Conservation (phyloP, 495 filamentous ascomycete genomes). For the Pyrenula massariospora region DNA sequence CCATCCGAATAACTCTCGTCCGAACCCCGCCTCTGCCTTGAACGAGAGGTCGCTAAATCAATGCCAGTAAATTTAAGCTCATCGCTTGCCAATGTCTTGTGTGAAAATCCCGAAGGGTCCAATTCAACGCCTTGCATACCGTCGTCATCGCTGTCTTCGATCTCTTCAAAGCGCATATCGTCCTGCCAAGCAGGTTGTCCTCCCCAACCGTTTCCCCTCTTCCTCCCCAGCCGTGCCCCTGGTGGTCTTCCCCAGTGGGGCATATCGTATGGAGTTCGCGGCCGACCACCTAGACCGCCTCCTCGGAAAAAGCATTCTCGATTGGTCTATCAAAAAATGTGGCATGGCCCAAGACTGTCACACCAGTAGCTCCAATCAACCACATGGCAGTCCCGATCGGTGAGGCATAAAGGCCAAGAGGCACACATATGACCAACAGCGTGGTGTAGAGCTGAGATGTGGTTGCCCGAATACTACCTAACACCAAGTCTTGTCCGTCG, state of each 20-base stretch:
- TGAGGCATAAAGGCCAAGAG: slow-evolving; percentile 71
- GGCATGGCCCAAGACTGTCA: slow-evolving; percentile 89
- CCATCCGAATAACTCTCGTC: slow-evolving; percentile 39
- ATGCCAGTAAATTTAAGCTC: slow-evolving; percentile 49
- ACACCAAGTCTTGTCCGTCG: slow-evolving; percentile 72
- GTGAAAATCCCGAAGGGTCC: slow-evolving; percentile 16
- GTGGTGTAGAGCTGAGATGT: slow-evolving; percentile 93
- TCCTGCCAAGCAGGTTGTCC: slow-evolving; percentile 36
- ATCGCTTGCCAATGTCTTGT: slow-evolving; percentile 42
- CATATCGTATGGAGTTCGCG: slow-evolving; percentile 94
- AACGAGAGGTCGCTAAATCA: slow-evolving; percentile 31
- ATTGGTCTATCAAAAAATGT: slow-evolving; percentile 96
- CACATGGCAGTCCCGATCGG: slow-evolving; percentile 75
- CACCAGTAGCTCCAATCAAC: slow-evolving; percentile 88
- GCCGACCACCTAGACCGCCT: slow-evolving; percentile 99
- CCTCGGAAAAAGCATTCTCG: slow-evolving; percentile 99
- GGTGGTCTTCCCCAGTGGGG: slow-evolving; percentile 98
- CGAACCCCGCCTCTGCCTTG: slow-evolving; percentile 33
- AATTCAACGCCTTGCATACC: slow-evolving; percentile 48
- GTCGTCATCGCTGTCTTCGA: slow-evolving; percentile 50
- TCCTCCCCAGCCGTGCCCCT: slow-evolving; percentile 59
- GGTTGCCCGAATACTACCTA: slow-evolving; percentile 70
- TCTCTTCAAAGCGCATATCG: slow-evolving; percentile 52
- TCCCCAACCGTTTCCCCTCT: slow-evolving; percentile 44
- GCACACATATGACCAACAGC: slow-evolving; percentile 67